Conservation (phyloP, 192 early-diverging fungal genomes). For the Entrophospora sp. region DNA sequence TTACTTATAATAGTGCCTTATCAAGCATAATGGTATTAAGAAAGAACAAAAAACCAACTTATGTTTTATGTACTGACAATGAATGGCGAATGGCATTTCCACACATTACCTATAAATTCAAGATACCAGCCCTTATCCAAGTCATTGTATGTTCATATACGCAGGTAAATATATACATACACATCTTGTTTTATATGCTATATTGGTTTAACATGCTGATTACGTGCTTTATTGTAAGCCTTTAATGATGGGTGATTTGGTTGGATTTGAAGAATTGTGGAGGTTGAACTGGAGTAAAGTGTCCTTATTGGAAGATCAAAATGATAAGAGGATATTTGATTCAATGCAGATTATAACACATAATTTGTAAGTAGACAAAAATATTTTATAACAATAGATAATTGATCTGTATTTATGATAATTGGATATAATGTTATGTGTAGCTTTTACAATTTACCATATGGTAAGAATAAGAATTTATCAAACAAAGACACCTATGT, state of each 20-base stretch:
- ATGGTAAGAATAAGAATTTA: constrained; percentile 17
- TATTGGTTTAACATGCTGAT: constrained; percentile 6
- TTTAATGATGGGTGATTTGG: constrained; percentile 17
- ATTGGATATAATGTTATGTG: constrained; percentile 1
- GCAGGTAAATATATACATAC: constrained; percentile 11
- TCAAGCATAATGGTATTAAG: constrained; percentile 15
- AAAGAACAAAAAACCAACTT: constrained; percentile 15
- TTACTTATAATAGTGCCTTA: constrained; percentile 16
- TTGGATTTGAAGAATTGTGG: constrained; percentile 15
- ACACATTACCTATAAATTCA: constrained; percentile 20
- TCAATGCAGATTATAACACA: constrained; percentile 10
- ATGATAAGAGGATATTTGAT: constrained; percentile 13
- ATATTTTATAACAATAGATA: constrained; percentile 7
- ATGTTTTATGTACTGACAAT: constrained; percentile 14
- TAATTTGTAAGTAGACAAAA: constrained; percentile 19
- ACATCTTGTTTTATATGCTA: constrained; percentile 15
- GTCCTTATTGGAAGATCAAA: constrained; percentile 11
- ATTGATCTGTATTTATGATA: constrained; percentile 3
- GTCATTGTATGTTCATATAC: constrained; percentile 15
- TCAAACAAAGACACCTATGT: constrained; percentile 8
- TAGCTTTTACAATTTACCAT: constrained; percentile 16
- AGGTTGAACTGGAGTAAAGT: constrained; percentile 17
- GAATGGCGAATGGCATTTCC: constrained; percentile 16
- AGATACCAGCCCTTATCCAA: constrained; percentile 17
- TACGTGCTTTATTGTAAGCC: neutral